Percentiles rank a stretch among this genome's conserved stretches.
These are phyloP conservation scores for Inga leiocalycina DNA, from an alignment of 306 rosid genomes.

Conservation along the genomic window DNA sequence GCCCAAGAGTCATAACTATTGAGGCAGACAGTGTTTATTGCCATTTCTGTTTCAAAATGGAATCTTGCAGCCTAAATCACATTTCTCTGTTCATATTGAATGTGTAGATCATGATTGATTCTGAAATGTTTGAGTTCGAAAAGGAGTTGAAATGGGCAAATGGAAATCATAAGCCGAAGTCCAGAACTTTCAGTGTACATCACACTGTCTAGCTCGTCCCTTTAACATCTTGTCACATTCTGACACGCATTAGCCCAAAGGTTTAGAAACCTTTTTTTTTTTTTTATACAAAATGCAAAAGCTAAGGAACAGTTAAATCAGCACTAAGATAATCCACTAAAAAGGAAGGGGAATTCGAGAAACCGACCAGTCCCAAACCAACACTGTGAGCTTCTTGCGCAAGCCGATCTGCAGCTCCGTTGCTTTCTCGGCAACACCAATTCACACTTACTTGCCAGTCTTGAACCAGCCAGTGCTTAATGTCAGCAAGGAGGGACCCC, in stretches of 20 bases:
- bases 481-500: too few relatives aligned
- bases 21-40: conserved; percentile 6
- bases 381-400: too few relatives aligned
- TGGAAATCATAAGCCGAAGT: neutral
- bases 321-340: too few relatives aligned
- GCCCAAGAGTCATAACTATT: neutral
- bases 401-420: too few relatives aligned
- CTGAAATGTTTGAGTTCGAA: neutral
- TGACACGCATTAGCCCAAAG: conserved; percentile 8
- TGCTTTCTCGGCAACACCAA: too few relatives aligned
- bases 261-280: neutral
- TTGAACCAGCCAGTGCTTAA: too few relatives aligned
- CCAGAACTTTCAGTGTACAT: neutral
- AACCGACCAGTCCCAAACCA: too few relatives aligned
- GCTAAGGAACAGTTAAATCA: too few relatives aligned
- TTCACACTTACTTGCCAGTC: too few relatives aligned
- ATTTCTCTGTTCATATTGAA: neutral
- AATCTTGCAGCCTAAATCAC: neutral
- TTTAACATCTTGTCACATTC: neutral
- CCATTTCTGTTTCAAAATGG: neutral
- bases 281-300: too few relatives aligned
- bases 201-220: neutral
- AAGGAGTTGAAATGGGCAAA: neutral
- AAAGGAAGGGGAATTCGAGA: too few relatives aligned
- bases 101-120: neutral